phyloP scores from a whole-genome alignment of 2,329 filamentous ascomycete species.

The Xylaria sp. region DNA sequence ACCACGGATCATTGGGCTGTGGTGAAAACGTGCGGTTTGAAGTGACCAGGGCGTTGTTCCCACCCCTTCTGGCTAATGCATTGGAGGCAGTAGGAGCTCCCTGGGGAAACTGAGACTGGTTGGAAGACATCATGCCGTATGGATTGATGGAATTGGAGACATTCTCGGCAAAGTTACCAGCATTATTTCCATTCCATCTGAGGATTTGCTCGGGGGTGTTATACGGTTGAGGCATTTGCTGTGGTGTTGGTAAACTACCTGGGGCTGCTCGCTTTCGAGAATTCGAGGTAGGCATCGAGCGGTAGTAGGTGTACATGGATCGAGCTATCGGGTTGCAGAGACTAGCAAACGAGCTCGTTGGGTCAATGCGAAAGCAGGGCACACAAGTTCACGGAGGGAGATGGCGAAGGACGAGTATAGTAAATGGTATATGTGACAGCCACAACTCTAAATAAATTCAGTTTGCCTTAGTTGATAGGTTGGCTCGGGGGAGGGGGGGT shows the following conservation, averaged over 20 bases:
- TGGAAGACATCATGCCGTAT: slow-evolving; percentile 46
- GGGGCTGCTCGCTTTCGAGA: slow-evolving; percentile 50
- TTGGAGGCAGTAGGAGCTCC: slow-evolving; percentile 54
- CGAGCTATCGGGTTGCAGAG: slow-evolving; percentile 24
- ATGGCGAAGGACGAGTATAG: not conserved
- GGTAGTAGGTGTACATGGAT: slow-evolving; percentile 47
- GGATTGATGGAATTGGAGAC: slow-evolving; percentile 49
- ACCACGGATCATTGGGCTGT: slow-evolving; percentile 50
- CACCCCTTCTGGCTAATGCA: slow-evolving; percentile 62
- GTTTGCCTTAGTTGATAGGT: not conserved
- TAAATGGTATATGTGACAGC: slow-evolving; percentile 5
- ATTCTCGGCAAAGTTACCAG: slow-evolving; percentile 48
- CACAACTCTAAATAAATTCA: not conserved
- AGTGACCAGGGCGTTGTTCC: slow-evolving; percentile 61
- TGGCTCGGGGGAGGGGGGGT: not conserved
- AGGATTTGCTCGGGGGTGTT: slow-evolving; percentile 60
- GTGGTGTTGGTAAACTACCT: slow-evolving; percentile 47
- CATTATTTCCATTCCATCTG: slow-evolving; percentile 61
- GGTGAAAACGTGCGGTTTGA: slow-evolving; percentile 45
- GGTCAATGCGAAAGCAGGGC: not conserved
- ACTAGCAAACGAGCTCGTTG: slow-evolving; percentile 20
- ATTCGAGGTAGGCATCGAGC: slow-evolving; percentile 48
- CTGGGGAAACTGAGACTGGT: slow-evolving; percentile 50
- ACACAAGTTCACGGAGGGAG: not conserved
- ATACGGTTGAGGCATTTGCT: slow-evolving; percentile 56